Evolutionary conservation across 2,329 filamentous ascomycete genomes (phyloP).

Genomic region (Saccharata proteae): DNA sequence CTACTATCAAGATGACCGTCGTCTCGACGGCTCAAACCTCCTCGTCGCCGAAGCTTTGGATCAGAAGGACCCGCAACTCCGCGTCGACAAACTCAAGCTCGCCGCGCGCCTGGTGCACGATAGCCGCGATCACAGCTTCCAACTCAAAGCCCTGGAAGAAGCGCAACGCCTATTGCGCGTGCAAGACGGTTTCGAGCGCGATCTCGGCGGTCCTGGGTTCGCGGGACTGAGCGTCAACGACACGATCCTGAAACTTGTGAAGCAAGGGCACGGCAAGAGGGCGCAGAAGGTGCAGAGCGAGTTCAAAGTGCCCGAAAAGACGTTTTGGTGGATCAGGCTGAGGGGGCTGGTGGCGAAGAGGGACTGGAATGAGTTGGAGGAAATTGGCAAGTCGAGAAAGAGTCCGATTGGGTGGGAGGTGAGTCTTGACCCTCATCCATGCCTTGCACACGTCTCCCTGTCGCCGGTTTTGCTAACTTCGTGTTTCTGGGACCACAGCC

Average conservation of each 20-base stretch:
- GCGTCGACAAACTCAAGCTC: conserved; percentile 77
- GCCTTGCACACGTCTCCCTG: neutral
- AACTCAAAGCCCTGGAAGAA: conserved; percentile 67
- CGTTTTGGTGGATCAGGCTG: conserved; percentile 76
- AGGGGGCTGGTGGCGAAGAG: conserved; percentile 80
- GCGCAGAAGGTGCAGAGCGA: conserved; percentile 82
- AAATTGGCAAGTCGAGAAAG: conserved; percentile 63
- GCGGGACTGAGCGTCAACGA: conserved; percentile 79
- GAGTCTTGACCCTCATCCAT: conserved; percentile 23
- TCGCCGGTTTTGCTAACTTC: conserved; percentile 3
- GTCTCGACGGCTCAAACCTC: conserved; percentile 76
- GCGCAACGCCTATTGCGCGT: conserved; percentile 67
- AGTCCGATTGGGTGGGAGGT: conserved; percentile 96
- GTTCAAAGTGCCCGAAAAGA: conserved; percentile 86
- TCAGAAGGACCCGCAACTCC: conserved; percentile 56
- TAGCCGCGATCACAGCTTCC: conserved; percentile 64
- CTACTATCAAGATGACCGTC: conserved; percentile 92
- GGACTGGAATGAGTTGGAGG: conserved; percentile 87
- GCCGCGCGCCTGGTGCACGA: conserved; percentile 75
- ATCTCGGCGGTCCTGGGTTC: conserved; percentile 55
- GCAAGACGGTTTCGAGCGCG: conserved; percentile 77
- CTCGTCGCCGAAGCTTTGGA: conserved; percentile 73
- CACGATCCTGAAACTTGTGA: conserved; percentile 80
- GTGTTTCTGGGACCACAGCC: conserved; percentile 40
- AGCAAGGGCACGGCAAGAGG: conserved; percentile 68